Conservation (phyloP, 441 rosid species). For the Sinapis alba region DNA sequence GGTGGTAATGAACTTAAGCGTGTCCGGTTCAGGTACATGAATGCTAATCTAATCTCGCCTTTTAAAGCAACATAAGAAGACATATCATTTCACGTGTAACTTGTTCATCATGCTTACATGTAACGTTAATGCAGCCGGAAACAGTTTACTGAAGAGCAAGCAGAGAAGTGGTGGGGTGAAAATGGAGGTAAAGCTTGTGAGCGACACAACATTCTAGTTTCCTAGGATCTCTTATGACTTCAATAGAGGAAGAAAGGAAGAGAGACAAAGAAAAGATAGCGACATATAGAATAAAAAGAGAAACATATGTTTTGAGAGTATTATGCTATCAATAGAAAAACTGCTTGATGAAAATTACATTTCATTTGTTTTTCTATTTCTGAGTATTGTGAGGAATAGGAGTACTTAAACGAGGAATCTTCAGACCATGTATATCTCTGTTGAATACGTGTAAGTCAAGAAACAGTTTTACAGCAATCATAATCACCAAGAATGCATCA, state of each 20-base stretch:
- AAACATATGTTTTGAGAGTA: neutral
- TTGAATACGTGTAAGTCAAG: neutral
- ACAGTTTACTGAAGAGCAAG: slow-evolving; percentile 68
- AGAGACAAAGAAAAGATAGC: slow-evolving; percentile 11
- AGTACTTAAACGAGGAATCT: neutral
- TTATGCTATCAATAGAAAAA: neutral
- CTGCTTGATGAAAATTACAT: slow-evolving; percentile 13
- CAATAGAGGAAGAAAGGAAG: slow-evolving; percentile 5
- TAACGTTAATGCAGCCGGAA: slow-evolving; percentile 55
- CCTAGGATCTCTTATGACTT: slow-evolving; percentile 18
- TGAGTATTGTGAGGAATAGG: neutral
- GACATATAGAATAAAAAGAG: slow-evolving; percentile 26
- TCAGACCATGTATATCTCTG: neutral
- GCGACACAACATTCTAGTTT: slow-evolving; percentile 52
- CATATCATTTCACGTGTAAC: neutral
- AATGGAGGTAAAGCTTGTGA: slow-evolving; percentile 65
- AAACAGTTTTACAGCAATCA: neutral
- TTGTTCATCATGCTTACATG: neutral
- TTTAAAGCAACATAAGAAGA: neutral
- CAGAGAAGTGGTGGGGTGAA: slow-evolving; percentile 90
- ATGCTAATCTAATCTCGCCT: neutral
- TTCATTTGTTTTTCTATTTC: neutral
- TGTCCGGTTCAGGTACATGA: slow-evolving; percentile 80
- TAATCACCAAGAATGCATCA: neutral
- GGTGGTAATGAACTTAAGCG: slow-evolving; percentile 79